These are phyloP conservation scores for Catharanthus roseus DNA, from an alignment of 257 asterid species.

Conservation along the genomic window DNA sequence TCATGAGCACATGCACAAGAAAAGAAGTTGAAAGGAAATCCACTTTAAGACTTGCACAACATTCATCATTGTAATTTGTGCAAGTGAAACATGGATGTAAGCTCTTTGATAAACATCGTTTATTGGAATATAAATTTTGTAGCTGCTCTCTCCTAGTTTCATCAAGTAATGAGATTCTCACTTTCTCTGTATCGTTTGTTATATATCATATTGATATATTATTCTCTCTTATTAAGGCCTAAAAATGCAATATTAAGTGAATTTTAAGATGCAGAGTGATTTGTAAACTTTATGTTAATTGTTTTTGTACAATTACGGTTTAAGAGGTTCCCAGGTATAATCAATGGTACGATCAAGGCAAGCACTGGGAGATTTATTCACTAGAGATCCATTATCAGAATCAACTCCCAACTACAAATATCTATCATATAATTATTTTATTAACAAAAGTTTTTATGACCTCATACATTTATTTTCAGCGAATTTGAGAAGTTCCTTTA, in stretches of 20 bases:
- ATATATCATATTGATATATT: conserved; percentile 24
- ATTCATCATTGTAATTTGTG: conserved; percentile 63
- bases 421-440: conserved; percentile 31
- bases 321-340: not conserved
- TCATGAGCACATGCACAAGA: conserved; percentile 78
- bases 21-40: conserved; percentile 55
- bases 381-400: conserved; percentile 11
- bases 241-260: conserved; percentile 4
- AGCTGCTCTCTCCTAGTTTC: conserved; percentile 40
- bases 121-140: conserved; percentile 38
- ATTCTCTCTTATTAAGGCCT: conserved; percentile 13
- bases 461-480: conserved; percentile 11
- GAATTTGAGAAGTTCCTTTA: conserved; percentile 12
- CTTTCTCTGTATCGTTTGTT: conserved; percentile 52
- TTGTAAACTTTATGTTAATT: conserved; percentile 15
- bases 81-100: conserved; percentile 48
- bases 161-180: conserved; percentile 49
- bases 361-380: conserved; percentile 13
- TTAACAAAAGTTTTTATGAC: not conserved
- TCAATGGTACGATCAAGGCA: not conserved
- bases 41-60: conserved; percentile 51
- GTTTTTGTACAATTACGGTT: conserved; percentile 9
- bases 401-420: conserved; percentile 17
- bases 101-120: conserved; percentile 52
- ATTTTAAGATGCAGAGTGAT: conserved; percentile 19